Evolutionary conservation across 2,329 filamentous ascomycete genomes (phyloP), one percentile per base, ranked within the genome.

Genomic region (Sporothrix phasma): DNA sequence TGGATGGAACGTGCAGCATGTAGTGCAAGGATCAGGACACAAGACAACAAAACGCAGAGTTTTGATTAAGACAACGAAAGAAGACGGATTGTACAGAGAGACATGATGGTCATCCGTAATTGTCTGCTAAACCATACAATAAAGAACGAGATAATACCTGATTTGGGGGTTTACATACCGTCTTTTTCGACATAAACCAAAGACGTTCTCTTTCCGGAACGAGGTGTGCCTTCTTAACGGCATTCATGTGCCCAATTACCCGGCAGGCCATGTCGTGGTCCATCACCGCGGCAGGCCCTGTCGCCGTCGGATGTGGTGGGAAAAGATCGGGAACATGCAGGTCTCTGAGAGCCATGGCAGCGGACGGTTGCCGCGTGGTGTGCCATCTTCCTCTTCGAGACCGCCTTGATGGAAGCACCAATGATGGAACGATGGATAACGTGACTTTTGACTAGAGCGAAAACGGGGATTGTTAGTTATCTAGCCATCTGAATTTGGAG

Each of bases 161-260:
- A n/a, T n/a, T n/a, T n/a, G n/a, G n/a, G n/a, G n/a, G n/a, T n/a
- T n/a, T n/a, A n/a, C n/a, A n/a, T n/a, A n/a, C n/a, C 47, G 46
- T 62, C 47, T 62, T 54, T 45, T 62, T 62, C 37, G 61, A 62
- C 47, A 62, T 47, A 45, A 62, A 62, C 61, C 61, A 62, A 54
- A 54, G 47, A 22, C 47, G 4, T 62, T 62, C 61, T 62, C 37
- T 47, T 46, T 62, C 61, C 61, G 61, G 61, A 22, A 62, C 61
- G 24, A 54, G 61, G 47, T 62, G 61, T 43, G 47, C 47, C 61
- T 62, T 62, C 37, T 62, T 47, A 26, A 53, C 45, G 60, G 46
- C 60, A 45, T 62, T 53, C 61, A 62, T 54, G 47, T 62, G 47
- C 37, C 61, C 61, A 15, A 47, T 62, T 8, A 62, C 61, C 47